phyloP scores from a whole-genome alignment of 2,329 filamentous ascomycete genomes.

The Aspergillus ruber region DNA sequence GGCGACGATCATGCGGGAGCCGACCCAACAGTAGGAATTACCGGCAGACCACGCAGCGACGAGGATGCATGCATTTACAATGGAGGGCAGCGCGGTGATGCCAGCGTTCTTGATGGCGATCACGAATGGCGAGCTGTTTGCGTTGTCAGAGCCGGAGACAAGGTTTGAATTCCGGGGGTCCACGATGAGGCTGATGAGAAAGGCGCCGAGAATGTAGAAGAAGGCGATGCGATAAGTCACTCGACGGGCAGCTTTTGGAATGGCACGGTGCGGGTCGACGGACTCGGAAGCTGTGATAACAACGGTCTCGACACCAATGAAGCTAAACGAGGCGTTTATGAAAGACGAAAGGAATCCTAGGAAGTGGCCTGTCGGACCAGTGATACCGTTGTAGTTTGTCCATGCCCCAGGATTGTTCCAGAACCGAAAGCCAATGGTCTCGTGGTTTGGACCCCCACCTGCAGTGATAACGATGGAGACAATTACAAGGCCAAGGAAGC shows the following conservation, averaged over 20 bases:
- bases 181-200: too few species aligned
- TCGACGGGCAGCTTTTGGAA: conserved; percentile 37
- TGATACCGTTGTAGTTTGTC: conserved; percentile 26
- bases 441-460: conserved; percentile 25
- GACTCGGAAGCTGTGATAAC: conserved; percentile 38
- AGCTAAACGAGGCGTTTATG: conserved; percentile 36
- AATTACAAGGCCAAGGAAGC: conserved; percentile 24
- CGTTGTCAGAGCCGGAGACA: too few species aligned
- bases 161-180: too few species aligned
- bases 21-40: conserved; percentile 15
- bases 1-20: conserved; percentile 55
- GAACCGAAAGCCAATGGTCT: conserved; percentile 29
- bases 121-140: too few species aligned
- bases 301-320: conserved; percentile 36
- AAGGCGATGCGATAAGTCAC: conserved; percentile 35
- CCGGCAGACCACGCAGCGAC: too few species aligned
- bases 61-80: too few species aligned
- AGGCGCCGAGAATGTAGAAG: conserved; percentile 29
- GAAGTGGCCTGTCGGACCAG: conserved; percentile 29
- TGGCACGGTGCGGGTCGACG: conserved; percentile 31
- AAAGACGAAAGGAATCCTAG: conserved; percentile 32
- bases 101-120: too few species aligned
- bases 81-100: too few species aligned
- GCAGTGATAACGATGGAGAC: conserved; percentile 28
- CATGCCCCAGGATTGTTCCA: conserved; percentile 29